Percentiles rank a stretch among this genome's conserved stretches.
These are phyloP conservation scores for Pterocarpus santalinus DNA, from an alignment of 306 rosid genomes.

Conservation along the genomic window DNA sequence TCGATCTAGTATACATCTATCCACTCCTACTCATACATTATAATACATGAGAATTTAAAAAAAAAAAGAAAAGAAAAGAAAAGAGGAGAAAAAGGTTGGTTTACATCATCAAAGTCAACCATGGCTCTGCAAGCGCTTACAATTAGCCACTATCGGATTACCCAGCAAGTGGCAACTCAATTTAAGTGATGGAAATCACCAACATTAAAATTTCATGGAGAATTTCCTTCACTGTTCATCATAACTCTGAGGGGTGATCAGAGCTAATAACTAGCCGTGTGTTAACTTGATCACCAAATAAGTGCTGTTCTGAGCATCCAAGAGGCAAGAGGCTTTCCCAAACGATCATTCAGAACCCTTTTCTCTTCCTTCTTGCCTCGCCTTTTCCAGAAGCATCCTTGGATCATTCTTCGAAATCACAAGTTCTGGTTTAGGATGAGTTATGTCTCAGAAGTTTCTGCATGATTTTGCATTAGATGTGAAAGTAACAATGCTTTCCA, in stretches of 20 bases:
- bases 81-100: neutral
- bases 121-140: constrained; percentile 18
- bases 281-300: constrained; percentile 7
- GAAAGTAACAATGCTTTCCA: constrained; percentile 26
- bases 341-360: constrained; percentile 16
- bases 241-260: neutral
- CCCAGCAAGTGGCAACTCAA: constrained; percentile 29
- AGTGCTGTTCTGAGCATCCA: constrained; percentile 30
- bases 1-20: neutral
- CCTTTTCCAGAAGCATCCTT: constrained; percentile 33
- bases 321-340: constrained; percentile 4
- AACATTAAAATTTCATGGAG: constrained; percentile 37
- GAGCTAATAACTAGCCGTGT: neutral
- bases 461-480: constrained; percentile 31
- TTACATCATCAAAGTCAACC: constrained; percentile 33
- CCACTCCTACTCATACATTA: neutral
- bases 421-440: constrained; percentile 35
- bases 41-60: constrained; percentile 8
- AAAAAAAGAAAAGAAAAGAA: no score
- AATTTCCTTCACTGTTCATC: constrained; percentile 38
- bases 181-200: constrained; percentile 35
- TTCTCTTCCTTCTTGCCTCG: constrained; percentile 33
- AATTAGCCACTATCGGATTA: neutral
- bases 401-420: constrained; percentile 35
- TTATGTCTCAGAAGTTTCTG: constrained; percentile 37